Base-by-base conservation (phyloP, 139 green algal species). In the Chlorella sp. region DNA sequence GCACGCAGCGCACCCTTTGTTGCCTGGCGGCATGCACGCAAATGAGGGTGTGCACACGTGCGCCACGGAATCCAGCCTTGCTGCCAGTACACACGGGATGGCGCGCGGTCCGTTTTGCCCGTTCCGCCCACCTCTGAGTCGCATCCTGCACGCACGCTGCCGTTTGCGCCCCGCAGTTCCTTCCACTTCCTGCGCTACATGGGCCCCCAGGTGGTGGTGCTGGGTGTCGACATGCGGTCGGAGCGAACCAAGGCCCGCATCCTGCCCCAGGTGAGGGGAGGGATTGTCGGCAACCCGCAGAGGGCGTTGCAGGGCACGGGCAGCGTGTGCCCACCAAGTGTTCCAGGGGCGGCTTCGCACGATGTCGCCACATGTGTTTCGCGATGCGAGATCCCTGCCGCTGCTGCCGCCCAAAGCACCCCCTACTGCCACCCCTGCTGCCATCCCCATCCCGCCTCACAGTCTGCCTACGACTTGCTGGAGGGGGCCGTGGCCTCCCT, bases 211-310 rank as follows among this genome's bases (percentile, higher is more conserved):
- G 80, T 90, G 34, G 81, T 82, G 26, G 26, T 93, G 56, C n/a
- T 93, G 56, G 80, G 40, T 1, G 76, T 90, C 17, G 90, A 93
- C 87, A 88, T 88, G 76, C 73, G 90, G n/a, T 80, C 48, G 32
- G 56, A 88, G 81, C 88, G 90, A 40, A 88, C 64, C 36, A 89
- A 83, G 67, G 72, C 70, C 41, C 54, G 67, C 60, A 89, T 93
- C 73, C 85, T 93, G 46, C 88, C 88, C 22, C 46, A 68, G 41
- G 82, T 73, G 60, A 26, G 77, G 14, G 65, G 65, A n/a, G 34
- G 16, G 28, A 38, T n/a, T n/a, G n/a, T n/a, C n/a, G n/a, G n/a
- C n/a, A n/a, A n/a, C n/a, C n/a, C n/a, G n/a, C n/a, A n/a, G n/a
- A n/a, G n/a, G n/a, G n/a, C n/a, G n/a, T n/a, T n/a, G n/a, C n/a